Evolutionary conservation across 192 early-diverging fungal genomes (phyloP).

Genomic region (Backusella macrospora): DNA sequence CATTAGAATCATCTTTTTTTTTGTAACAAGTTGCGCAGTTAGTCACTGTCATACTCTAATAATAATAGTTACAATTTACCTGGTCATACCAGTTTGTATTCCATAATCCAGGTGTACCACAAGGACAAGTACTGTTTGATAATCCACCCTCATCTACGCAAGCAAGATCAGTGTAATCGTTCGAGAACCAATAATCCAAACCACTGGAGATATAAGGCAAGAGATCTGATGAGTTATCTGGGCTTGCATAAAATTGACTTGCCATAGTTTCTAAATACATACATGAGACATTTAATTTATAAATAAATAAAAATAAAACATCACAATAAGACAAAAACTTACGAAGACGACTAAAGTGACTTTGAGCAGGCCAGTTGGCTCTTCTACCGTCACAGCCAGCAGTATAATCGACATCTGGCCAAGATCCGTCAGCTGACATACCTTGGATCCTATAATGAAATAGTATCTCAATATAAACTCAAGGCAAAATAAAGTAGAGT

Average conservation of each 20-base stretch:
- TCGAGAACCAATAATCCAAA: conserved; percentile 32
- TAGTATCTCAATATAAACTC: background rate
- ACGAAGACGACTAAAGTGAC: conserved; percentile 29
- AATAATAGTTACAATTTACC: conserved; percentile 22
- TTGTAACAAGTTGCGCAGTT: conserved; percentile 11
- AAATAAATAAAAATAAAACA: background rate
- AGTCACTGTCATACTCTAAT: background rate
- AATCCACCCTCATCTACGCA: conserved; percentile 31
- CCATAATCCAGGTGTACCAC: conserved; percentile 40
- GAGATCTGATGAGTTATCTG: conserved; percentile 13
- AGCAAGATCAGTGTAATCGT: conserved; percentile 18
- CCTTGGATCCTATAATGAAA: background rate
- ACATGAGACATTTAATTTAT: background rate
- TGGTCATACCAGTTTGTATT: conserved; percentile 39
- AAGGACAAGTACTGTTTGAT: conserved; percentile 33
- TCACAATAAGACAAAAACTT: background rate
- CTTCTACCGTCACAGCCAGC: conserved; percentile 30
- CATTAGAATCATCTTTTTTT: conserved; percentile 25
- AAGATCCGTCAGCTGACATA: conserved; percentile 18
- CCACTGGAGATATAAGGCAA: conserved; percentile 16
- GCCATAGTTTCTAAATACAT: conserved; percentile 23
- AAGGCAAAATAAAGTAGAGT: background rate
- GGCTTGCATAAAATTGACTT: conserved; percentile 14
- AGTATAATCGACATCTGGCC: conserved; percentile 35
- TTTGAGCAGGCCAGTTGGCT: conserved; percentile 34